These are phyloP conservation scores for Neurospora sp. DNA, from an alignment of 495 filamentous ascomycete species.

Conservation along the genomic window DNA sequence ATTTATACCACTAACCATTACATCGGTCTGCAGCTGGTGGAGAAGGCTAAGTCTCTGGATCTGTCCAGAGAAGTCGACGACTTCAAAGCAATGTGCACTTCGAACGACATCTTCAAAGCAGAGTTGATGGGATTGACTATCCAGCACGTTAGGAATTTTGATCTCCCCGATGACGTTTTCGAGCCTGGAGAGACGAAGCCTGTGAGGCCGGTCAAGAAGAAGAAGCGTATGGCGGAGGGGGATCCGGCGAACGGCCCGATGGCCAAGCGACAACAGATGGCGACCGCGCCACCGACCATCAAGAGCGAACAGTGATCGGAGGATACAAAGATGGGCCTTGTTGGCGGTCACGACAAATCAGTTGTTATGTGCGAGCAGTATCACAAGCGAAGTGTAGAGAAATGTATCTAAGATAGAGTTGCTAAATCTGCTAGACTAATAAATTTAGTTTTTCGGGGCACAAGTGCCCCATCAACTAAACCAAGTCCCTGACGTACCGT, in stretches of 20 bases:
- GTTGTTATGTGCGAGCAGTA: not conserved
- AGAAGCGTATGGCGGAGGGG: conserved; percentile 20
- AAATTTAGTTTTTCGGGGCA: conserved; percentile 24
- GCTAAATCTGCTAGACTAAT: conserved; percentile 17
- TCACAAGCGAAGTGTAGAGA: not conserved
- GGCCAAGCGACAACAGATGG: conserved; percentile 21
- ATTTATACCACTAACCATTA: conserved; percentile 26
- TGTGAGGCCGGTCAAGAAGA: conserved; percentile 45
- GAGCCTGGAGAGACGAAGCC: conserved; percentile 67
- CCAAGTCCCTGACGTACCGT: not conserved
- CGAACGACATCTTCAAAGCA: conserved; percentile 53
- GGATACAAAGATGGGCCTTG: not conserved
- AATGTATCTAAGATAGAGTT: not conserved
- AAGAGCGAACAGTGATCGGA: not conserved
- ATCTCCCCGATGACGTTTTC: conserved; percentile 85
- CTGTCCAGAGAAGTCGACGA: conserved; percentile 62
- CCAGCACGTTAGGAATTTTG: conserved; percentile 67
- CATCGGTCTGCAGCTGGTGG: conserved; percentile 22
- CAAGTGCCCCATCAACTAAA: conserved; percentile 24
- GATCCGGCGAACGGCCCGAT: conserved; percentile 7
- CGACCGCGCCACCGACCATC: conserved; percentile 18
- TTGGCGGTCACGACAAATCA: not conserved
- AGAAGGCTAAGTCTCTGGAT: conserved; percentile 49
- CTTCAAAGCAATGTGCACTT: conserved; percentile 61
- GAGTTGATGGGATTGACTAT: conserved; percentile 53